Conservation (phyloP, 2,329 filamentous ascomycete species). For the Fusarium gaditjirri region DNA sequence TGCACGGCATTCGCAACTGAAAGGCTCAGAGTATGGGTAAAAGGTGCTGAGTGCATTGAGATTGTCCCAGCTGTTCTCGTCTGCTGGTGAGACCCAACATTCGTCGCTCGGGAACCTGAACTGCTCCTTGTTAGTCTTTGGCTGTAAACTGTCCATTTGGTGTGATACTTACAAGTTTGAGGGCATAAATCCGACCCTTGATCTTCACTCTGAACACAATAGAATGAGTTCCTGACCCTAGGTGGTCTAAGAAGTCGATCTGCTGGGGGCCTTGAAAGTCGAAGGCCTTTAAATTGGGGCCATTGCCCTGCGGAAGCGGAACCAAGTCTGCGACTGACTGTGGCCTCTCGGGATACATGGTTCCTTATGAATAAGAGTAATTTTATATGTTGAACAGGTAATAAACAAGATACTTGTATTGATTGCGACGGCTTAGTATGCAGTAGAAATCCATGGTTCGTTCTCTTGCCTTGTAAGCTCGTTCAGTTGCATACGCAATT, state of each 20-base stretch:
- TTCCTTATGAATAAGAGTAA: background rate
- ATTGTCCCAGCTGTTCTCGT: background rate
- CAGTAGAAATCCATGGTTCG: background rate
- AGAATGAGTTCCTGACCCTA: background rate
- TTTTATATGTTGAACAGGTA: background rate
- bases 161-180: background rate
- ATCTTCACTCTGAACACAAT: background rate
- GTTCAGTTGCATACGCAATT: background rate
- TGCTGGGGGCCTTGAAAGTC: constrained; percentile 2
- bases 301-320: background rate
- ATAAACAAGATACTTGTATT: background rate
- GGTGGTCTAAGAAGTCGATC: background rate
- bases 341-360: background rate
- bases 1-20: background rate
- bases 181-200: background rate
- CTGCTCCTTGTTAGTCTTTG: background rate
- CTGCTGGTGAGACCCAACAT: background rate
- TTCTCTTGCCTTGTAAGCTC: background rate
- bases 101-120: background rate
- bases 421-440: background rate
- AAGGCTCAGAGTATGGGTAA: background rate
- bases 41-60: background rate
- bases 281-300: background rate
- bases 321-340: background rate
- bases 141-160: background rate